Base-by-base conservation (phyloP, 495 filamentous ascomycete genomes). In the Talaromyces liani region DNA sequence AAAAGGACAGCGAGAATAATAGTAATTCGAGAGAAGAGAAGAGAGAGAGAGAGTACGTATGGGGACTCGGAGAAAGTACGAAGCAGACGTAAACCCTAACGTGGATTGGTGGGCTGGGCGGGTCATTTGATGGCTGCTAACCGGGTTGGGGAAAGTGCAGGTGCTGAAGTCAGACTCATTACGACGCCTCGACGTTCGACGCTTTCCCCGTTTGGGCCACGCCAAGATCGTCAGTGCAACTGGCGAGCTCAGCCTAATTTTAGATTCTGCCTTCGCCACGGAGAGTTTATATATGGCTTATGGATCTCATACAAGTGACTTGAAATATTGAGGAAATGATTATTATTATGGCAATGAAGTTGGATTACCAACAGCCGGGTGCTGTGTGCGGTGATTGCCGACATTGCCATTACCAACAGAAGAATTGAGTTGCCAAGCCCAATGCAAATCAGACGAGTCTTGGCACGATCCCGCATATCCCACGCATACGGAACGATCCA, bases 1-100 rank as follows among this genome's bases (percentile, higher is more conserved):
- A 20, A 47, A 49, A 49, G n/a, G 8, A 49, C 6, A 49, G 18
- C 16, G 22, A 14, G 45, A 49, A 20, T 12, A 9, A 49, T 36
- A 27, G 27, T 27, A 27, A 27, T 5, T 4, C 8, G 45, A 49
- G 18, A 18, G 6, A 9, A 49, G 45, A 49, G n/a, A 22, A 49
- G 45, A 49, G 45, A 20, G 45, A 18, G 18, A 49, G 41, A 47
- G 27, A 29, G 27, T 29, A 29, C 3, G 41, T 5, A 45, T 45
- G 41, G 41, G 33, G 33, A 36, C 33, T 45, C 41, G 41, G 41
- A 45, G 41, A 10, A n/a, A 45, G 45, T 16, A 59, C 29, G 57
- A 33, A 27, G 57, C 57, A 20, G 59, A 24, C 59, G 59, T 61
- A 20, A 45, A 61, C 41, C 59, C 22, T 20, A 20, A 61, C 59